Evolutionary conservation across 2,329 filamentous ascomycete species (phyloP), one percentile per base, ranked within the genome.

Genomic region (Akanthomyces lecanii): DNA sequence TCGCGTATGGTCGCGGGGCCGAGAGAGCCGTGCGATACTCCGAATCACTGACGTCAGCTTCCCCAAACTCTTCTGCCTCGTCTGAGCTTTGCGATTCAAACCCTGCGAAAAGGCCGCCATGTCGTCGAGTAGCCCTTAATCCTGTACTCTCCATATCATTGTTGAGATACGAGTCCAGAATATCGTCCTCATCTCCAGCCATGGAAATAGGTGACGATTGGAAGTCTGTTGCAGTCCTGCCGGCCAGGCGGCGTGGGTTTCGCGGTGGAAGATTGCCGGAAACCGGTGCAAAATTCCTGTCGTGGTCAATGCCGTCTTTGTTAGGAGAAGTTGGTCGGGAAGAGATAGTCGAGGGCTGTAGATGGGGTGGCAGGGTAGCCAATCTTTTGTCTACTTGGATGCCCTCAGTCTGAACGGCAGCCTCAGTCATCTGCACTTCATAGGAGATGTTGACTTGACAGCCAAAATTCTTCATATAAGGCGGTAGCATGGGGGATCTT

Each of bases 41-140:
- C 1, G 83, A 82, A 67, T 91, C 89, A 68, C 85, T 89, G 65
- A 84, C 66, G 55, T 89, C 86, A 4, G 74, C 78, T 64, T 88
- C 85, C 36, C 75, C 78, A 72, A 87, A 87, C 33, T 89, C 85
- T 47, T 88, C 85, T 3, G 72, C 79, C 62, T 90, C 88, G 51
- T 87, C 87, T 8, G 88, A 88, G 69, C 86, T 91, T 51, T 80
- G 81, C 14, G 85, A 85, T 53, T 94, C 90, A 67, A 96, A 95
- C 0, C 91, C 91, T 38, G 91, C 90, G 74, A 95, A 95, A n/a
- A 96, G 79, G 71, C 90, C 95, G 75, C 90, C 94, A 55, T 91
- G 88, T 62, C 91, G 83, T 70, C 90, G 87, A 1, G 90, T 89
- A 18, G 88, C 84, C 65, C 88, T 84, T 71, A 89, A 80, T 2